Evolutionary conservation across 306 rosid genomes (phyloP).

Genomic region (Dalbergia oliveri): DNA sequence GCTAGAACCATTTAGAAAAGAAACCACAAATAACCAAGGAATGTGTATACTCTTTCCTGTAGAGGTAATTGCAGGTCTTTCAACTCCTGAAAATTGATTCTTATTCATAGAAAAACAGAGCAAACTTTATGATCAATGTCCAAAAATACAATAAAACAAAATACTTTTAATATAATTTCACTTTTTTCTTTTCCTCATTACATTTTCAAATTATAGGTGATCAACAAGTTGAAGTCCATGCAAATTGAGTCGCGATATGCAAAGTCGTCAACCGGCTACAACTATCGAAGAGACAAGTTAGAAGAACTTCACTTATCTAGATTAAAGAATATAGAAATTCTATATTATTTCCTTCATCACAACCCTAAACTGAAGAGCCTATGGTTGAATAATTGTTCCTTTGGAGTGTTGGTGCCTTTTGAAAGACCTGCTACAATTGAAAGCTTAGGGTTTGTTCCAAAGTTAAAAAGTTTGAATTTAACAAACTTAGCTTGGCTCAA

Average conservation of each 20-base stretch:
- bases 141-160: not conserved
- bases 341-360: conserved; percentile 34
- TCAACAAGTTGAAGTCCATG: conserved; percentile 28
- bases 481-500: not conserved
- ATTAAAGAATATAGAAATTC: not conserved
- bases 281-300: not conserved
- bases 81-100: not conserved
- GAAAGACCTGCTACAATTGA: not conserved
- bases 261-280: not conserved
- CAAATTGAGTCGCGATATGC: not conserved
- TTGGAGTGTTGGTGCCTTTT: not conserved
- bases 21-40: too few species aligned
- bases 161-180: too few species aligned
- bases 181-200: not conserved
- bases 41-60: not conserved
- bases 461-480: conserved; percentile 17
- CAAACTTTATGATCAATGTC: too few species aligned
- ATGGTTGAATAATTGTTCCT: not conserved
- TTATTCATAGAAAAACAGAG: not conserved
- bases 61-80: not conserved
- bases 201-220: not conserved
- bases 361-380: conserved; percentile 24
- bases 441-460: conserved; percentile 35
- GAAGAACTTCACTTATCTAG: conserved; percentile 1
- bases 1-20: not conserved